These are phyloP conservation scores for Sutorius eximius DNA, from an alignment of 1,284 basidiomycete species.

Conservation along the genomic window DNA sequence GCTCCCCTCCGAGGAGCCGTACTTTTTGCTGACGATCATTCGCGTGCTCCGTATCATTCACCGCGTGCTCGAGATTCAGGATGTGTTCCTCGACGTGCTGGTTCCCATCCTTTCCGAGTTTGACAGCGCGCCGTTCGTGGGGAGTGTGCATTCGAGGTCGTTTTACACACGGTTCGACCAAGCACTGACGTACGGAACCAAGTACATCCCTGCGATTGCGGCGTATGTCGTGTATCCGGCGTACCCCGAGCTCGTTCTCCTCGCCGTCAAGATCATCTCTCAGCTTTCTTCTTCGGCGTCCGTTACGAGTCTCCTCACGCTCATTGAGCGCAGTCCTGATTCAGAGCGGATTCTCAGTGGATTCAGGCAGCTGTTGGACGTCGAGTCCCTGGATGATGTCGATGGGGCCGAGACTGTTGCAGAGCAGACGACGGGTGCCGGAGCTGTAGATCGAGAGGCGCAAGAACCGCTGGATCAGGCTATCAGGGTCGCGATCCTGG, in stretches of 20 bases:
- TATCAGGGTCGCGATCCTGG: constrained; percentile 79
- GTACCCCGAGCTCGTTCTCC: constrained; percentile 73
- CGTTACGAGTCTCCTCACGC: constrained; percentile 71
- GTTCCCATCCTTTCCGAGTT: constrained; percentile 76
- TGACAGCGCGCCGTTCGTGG: constrained; percentile 53
- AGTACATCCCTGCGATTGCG: constrained; percentile 82
- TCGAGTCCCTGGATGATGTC: constrained; percentile 61
- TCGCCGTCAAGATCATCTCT: constrained; percentile 79
- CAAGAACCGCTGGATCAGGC: constrained; percentile 61
- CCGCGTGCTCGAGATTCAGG: constrained; percentile 83
- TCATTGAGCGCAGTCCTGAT: constrained; percentile 83
- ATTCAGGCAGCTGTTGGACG: constrained; percentile 70
- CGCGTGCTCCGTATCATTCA: constrained; percentile 83
- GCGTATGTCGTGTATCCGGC: constrained; percentile 76
- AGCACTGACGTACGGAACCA: constrained; percentile 73
- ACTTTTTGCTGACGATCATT: constrained; percentile 74
- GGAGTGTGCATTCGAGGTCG: constrained; percentile 59
- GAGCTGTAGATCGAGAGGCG: constrained; percentile 55
- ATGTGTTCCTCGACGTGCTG: constrained; percentile 87
- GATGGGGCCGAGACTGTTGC: constrained; percentile 56
- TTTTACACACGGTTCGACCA: constrained; percentile 79
- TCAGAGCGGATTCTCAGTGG: constrained; percentile 85
- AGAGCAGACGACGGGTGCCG: constrained; percentile 68
- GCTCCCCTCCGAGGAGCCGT: constrained; percentile 65
- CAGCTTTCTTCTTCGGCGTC: constrained; percentile 61